phyloP scores from a whole-genome alignment of 2,329 filamentous ascomycete species.

The Capronia epimyces region DNA sequence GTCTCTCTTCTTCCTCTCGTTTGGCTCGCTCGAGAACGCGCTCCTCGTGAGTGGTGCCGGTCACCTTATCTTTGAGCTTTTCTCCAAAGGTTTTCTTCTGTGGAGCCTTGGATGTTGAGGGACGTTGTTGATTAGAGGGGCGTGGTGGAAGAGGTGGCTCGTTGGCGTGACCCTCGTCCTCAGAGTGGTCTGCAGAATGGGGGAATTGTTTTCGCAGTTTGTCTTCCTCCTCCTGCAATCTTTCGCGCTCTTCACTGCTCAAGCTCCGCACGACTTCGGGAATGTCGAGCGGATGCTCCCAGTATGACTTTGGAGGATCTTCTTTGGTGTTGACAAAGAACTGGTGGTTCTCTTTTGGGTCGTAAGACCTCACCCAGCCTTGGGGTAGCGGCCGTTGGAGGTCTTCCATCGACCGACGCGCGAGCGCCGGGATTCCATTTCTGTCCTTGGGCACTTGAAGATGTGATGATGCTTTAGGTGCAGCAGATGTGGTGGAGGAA shows the following conservation, averaged over 20 bases:
- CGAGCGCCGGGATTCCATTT: conserved; percentile 50
- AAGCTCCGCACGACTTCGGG: conserved; percentile 49
- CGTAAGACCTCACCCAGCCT: conserved; percentile 56
- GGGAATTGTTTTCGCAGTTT: conserved; percentile 30
- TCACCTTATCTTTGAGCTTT: conserved; percentile 56
- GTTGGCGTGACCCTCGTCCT: conserved; percentile 31
- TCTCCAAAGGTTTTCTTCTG: conserved; percentile 47
- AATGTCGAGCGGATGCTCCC: conserved; percentile 59
- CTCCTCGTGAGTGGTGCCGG: conserved; percentile 52
- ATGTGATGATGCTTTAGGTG: conserved; percentile 20
- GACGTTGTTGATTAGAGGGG: conserved; percentile 22
- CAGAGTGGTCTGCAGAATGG: conserved; percentile 13
- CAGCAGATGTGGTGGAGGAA: conserved; percentile 21
- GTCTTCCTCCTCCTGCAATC: conserved; percentile 36
- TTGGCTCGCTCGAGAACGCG: conserved; percentile 44
- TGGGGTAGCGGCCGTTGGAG: conserved; percentile 50
- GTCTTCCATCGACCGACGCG: conserved; percentile 58
- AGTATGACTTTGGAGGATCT: conserved; percentile 53
- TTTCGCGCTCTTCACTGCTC: conserved; percentile 45
- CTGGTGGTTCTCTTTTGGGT: conserved; percentile 51
- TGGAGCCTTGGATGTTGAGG: conserved; percentile 15
- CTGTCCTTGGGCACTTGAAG: conserved; percentile 32
- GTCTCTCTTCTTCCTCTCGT: conserved; percentile 47
- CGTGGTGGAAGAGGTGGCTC: conserved; percentile 21
- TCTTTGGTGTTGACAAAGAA: conserved; percentile 58